phyloP scores from a whole-genome alignment of 202 grass and related monocot species.

The Carex arenaria region DNA sequence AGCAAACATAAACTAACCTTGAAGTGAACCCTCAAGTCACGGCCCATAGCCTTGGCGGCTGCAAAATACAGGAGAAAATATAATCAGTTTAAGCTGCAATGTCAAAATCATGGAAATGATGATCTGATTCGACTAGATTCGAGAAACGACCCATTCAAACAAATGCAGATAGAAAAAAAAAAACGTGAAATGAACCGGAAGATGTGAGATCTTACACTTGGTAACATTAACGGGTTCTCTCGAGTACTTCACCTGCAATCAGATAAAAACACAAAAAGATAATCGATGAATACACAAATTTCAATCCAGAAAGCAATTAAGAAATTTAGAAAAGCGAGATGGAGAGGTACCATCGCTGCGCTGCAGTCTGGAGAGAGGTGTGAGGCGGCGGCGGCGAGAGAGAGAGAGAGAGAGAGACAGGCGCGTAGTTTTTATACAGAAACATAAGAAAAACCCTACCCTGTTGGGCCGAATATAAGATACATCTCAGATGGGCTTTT shows the following conservation, averaged over 20 bases:
- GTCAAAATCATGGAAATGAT: neutral
- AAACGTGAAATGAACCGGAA: neutral
- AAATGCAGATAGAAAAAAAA: neutral
- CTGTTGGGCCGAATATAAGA: too few species aligned
- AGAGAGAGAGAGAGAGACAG: too few species aligned
- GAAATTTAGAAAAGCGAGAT: neutral
- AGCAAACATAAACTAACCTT: conserved; percentile 33
- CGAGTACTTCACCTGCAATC: conserved; percentile 67
- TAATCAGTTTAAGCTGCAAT: neutral
- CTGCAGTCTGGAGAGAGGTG: neutral
- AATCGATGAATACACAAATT: neutral
- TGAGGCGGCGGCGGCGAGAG: too few species aligned
- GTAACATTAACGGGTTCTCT: conserved; percentile 63
- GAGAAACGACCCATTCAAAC: neutral
- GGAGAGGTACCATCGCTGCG: neutral
- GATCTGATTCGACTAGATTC: neutral
- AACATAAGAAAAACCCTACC: too few species aligned
- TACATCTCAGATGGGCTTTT: too few species aligned
- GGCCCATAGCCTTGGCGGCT: conserved; percentile 69
- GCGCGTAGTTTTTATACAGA: too few species aligned
- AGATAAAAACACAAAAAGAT: neutral
- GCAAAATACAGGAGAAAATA: conserved; percentile 4
- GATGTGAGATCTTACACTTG: conserved; percentile 52
- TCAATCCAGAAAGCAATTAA: neutral
- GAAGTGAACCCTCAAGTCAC: conserved; percentile 82